Conservation (phyloP, 495 filamentous ascomycete genomes). For the Trypethelium eluteriae region DNA sequence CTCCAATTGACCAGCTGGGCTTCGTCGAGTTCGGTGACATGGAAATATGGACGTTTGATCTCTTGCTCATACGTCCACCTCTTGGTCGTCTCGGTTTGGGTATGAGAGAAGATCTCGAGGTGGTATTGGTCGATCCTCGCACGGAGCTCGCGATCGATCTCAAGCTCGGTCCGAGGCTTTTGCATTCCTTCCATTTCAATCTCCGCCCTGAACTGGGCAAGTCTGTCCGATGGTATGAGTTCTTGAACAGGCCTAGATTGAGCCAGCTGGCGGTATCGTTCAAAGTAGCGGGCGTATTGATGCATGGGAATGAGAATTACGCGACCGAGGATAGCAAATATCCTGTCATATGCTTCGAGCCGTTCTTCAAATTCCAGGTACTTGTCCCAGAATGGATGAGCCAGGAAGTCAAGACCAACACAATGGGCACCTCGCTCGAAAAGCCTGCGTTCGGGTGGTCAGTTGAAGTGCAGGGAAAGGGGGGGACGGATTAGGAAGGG, state of each 20-base stretch:
- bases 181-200: conserved; percentile 53
- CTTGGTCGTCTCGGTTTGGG: conserved; percentile 83
- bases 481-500: conserved; percentile 16
- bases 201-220: conserved; percentile 63
- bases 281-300: conserved; percentile 92
- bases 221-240: conserved; percentile 58
- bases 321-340: conserved; percentile 76
- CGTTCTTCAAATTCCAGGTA: conserved; percentile 95
- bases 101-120: conserved; percentile 70
- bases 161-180: conserved; percentile 53
- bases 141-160: conserved; percentile 77
- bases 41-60: conserved; percentile 95
- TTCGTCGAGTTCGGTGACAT: conserved; percentile 86
- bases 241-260: conserved; percentile 65
- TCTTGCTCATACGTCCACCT: conserved; percentile 92
- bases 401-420: conserved; percentile 87
- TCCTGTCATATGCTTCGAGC: conserved; percentile 74
- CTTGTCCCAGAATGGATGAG: conserved; percentile 98
- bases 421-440: conserved; percentile 83
- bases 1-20: conserved; percentile 85
- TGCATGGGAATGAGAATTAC: conserved; percentile 93
- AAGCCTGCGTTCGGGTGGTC: conserved; percentile 48
- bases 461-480: not conserved
- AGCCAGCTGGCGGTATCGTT: conserved; percentile 75
- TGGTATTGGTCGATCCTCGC: conserved; percentile 71